phyloP scores from a whole-genome alignment of 352 stramenopile genomes.

The Phytophthora agathidicida region DNA sequence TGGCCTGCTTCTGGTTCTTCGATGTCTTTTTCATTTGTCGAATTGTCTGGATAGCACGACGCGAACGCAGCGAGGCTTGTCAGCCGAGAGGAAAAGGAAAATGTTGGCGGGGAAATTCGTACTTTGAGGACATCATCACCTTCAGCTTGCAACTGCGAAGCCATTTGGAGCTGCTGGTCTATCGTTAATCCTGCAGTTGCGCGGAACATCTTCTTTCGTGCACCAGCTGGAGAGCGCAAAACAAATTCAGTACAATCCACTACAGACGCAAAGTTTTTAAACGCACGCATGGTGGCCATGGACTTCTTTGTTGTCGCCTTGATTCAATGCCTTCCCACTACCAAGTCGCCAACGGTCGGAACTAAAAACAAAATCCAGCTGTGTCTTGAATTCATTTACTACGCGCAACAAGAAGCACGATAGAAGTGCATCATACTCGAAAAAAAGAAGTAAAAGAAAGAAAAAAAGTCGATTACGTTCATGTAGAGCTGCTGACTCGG shows the following conservation, averaged over 20 bases:
- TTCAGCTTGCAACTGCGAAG: slow-evolving; percentile 48
- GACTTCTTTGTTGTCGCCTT: slow-evolving; percentile 16
- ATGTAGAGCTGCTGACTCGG: slow-evolving; percentile 9
- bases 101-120: too few species aligned
- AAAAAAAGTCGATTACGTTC: slow-evolving; percentile 17
- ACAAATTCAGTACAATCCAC: neutral
- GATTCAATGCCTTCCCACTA: neutral
- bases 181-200: slow-evolving; percentile 69
- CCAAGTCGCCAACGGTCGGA: slow-evolving; percentile 14
- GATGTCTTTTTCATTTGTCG: slow-evolving; percentile 68
- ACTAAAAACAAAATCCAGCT: slow-evolving; percentile 18
- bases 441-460: slow-evolving; percentile 11
- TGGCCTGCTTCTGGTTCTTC: slow-evolving; percentile 62
- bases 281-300: slow-evolving; percentile 4
- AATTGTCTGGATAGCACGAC: slow-evolving; percentile 51
- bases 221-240: slow-evolving; percentile 6
- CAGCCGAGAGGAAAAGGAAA: neutral
- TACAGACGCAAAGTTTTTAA: neutral
- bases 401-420: too few species aligned
- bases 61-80: neutral
- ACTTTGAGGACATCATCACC: slow-evolving; percentile 68
- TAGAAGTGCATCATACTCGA: neutral
- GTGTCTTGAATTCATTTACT: too few species aligned
- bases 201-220: slow-evolving; percentile 69
- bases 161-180: slow-evolving; percentile 67